Conservation (phyloP, 1,284 basidiomycete species). For the Apiotrichum siamense region DNA sequence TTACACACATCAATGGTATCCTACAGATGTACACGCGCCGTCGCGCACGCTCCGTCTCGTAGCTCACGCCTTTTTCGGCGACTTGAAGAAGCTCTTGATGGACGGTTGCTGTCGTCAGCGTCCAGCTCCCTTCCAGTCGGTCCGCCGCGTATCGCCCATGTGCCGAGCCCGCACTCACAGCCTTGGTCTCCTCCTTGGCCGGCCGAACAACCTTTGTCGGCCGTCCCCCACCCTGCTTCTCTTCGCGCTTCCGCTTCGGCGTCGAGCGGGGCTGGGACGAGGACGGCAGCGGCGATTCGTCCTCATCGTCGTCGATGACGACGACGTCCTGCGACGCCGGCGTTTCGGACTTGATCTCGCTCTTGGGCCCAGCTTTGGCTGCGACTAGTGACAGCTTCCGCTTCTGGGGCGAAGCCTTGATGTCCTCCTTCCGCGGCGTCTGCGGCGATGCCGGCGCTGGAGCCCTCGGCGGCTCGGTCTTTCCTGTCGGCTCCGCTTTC, state of each 20-base stretch:
- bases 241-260: slow-evolving; percentile 5
- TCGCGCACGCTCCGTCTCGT: too few species aligned
- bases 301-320: slow-evolving; percentile 1
- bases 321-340: not conserved
- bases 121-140: too few species aligned
- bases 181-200: slow-evolving; percentile 19
- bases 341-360: not conserved
- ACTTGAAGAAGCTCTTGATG: slow-evolving; percentile 37
- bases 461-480: too few species aligned
- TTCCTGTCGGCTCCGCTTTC: slow-evolving; percentile 17
- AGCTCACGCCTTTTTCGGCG: slow-evolving; percentile 17
- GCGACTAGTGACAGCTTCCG: too few species aligned
- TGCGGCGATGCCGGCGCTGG: too few species aligned
- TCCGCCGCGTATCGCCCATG: too few species aligned
- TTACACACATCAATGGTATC: too few species aligned
- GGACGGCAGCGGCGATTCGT: not conserved
- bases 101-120: slow-evolving; percentile 27
- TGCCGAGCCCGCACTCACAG: slow-evolving; percentile 17
- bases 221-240: slow-evolving; percentile 19
- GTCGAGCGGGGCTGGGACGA: not conserved
- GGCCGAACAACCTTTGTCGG: slow-evolving; percentile 32
- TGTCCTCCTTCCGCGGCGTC: not conserved
- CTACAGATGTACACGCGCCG: too few species aligned
- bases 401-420: not conserved
- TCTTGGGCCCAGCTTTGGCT: too few species aligned